Percentiles rank a stretch among this genome's conserved stretches.
phyloP scores from a whole-genome alignment of 2,329 filamentous ascomycete genomes.

The Cytospora leucostoma region DNA sequence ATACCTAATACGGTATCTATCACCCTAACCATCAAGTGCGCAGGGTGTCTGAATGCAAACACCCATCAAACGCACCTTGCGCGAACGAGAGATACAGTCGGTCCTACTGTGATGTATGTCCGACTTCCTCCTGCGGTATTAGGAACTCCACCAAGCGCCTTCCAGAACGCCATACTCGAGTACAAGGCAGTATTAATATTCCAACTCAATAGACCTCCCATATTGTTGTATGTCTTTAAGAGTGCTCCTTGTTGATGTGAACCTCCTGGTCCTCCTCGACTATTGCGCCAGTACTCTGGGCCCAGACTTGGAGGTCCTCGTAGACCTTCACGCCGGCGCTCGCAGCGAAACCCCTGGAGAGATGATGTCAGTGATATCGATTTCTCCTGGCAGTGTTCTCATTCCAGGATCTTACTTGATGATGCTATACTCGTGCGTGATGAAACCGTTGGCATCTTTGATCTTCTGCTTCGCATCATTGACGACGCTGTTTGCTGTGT shows the following conservation, averaged over 20 bases:
- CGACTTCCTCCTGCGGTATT: neutral
- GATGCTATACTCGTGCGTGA: slow-evolving; percentile 75
- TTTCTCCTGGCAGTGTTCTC: neutral
- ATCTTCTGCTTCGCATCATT: slow-evolving; percentile 72
- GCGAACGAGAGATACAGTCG: neutral
- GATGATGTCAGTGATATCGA: neutral
- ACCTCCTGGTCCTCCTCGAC: slow-evolving; percentile 80
- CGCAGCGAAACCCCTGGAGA: slow-evolving; percentile 72
- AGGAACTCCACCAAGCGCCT: neutral
- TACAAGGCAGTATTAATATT: neutral
- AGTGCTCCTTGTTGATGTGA: slow-evolving; percentile 39
- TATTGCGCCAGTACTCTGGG: slow-evolving; percentile 58
- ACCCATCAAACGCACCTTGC: neutral
- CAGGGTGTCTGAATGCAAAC: neutral
- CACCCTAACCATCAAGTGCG: neutral
- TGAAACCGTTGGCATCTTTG: slow-evolving; percentile 67
- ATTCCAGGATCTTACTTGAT: slow-evolving; percentile 59
- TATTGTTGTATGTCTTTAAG: neutral
- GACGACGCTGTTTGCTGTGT: slow-evolving; percentile 68
- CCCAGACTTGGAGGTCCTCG: slow-evolving; percentile 65
- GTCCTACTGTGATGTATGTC: neutral
- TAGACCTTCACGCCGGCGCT: slow-evolving; percentile 70
- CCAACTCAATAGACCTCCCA: neutral
- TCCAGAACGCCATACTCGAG: neutral
- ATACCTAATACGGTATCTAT: neutral